phyloP scores from a whole-genome alignment of 352 stramenopile genomes.

The Pythium diclinum region DNA sequence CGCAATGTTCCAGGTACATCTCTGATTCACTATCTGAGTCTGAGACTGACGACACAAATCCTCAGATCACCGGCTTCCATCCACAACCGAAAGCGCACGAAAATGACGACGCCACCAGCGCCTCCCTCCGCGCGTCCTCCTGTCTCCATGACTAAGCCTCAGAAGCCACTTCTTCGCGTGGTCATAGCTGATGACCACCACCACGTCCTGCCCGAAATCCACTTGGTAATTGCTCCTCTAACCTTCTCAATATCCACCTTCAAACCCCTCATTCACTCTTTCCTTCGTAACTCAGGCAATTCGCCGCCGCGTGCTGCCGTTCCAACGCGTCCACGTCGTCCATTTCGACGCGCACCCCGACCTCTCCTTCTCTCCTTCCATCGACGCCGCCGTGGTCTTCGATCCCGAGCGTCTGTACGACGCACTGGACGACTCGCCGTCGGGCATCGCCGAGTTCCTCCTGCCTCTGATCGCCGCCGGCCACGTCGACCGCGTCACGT shows the following conservation, averaged over 20 bases:
- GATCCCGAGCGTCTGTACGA: constrained; percentile 72
- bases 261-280: not conserved
- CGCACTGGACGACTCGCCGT: constrained; percentile 48
- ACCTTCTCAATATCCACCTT: not conserved
- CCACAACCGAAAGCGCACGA: not conserved
- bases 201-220: constrained; percentile 69
- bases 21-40: constrained; percentile 1
- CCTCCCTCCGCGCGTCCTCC: not conserved
- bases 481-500: constrained; percentile 72
- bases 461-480: constrained; percentile 75
- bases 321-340: constrained; percentile 60
- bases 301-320: constrained; percentile 60
- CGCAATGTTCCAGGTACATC: not conserved
- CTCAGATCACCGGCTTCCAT: not conserved
- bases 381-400: constrained; percentile 53
- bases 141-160: not conserved
- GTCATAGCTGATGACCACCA: constrained; percentile 80
- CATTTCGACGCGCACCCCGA: constrained; percentile 88
- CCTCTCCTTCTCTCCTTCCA: constrained; percentile 59
- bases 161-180: constrained; percentile 30
- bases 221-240: constrained; percentile 34
- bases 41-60: not conserved
- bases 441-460: constrained; percentile 85
- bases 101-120: constrained; percentile 2
- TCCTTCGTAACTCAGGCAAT: constrained; percentile 46